These are phyloP conservation scores for Plasmodium reichenowi DNA, from an alignment of 169 alveolate species.

Conservation along the genomic window DNA sequence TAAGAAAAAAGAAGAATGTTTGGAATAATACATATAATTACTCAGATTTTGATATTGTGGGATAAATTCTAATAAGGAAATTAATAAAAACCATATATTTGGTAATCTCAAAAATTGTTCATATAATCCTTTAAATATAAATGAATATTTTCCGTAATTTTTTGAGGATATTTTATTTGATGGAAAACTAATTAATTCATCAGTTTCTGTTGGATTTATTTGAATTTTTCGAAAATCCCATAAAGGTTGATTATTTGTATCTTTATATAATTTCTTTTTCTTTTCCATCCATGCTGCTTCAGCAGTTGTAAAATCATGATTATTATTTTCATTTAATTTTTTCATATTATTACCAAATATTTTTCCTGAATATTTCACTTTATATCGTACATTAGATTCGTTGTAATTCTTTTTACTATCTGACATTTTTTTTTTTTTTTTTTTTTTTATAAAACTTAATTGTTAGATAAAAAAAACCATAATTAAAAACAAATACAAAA, in stretches of 20 bases:
- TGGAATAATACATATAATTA: constrained; percentile 45
- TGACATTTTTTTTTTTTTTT: constrained; percentile 11
- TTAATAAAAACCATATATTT: constrained; percentile 66
- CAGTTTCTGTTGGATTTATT: constrained; percentile 83
- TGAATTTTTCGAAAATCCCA: constrained; percentile 85
- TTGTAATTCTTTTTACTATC: constrained; percentile 30
- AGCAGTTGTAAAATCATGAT: constrained; percentile 68
- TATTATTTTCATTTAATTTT: constrained; percentile 64
- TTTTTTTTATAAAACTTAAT: not conserved
- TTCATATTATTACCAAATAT: constrained; percentile 34
- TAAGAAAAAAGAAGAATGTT: constrained; percentile 59
- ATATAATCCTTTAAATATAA: constrained; percentile 79
- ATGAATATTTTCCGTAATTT: constrained; percentile 73
- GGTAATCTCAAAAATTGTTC: constrained; percentile 75
- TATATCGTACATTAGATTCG: constrained; percentile 22
- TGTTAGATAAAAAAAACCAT: not conserved
- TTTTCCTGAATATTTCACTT: constrained; percentile 40
- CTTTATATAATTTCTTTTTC: constrained; percentile 82
- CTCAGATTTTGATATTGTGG: constrained; percentile 77
- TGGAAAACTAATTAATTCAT: constrained; percentile 81
- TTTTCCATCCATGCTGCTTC: constrained; percentile 80
- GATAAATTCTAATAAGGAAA: constrained; percentile 73
- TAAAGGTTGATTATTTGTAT: constrained; percentile 84
- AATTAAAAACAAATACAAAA: constrained; percentile 1
- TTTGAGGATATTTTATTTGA: constrained; percentile 75